Conservation (phyloP, 1,284 basidiomycete genomes). For the Papiliotrema fonsecae region DNA sequence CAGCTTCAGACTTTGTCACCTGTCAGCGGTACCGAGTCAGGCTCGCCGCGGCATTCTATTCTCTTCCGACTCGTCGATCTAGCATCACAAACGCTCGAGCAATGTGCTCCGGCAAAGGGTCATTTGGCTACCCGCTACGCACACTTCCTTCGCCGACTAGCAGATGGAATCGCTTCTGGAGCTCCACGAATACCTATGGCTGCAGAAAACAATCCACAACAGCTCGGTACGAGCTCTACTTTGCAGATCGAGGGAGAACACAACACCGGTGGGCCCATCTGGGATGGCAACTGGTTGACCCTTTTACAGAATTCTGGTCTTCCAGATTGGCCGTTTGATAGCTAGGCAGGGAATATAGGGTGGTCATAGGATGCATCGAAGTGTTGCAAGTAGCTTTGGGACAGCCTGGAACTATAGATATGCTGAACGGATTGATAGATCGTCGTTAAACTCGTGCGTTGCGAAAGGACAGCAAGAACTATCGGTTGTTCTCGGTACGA, state of each 20-base stretch:
- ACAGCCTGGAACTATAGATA: neutral
- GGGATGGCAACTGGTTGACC: constrained; percentile 7
- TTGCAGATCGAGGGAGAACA: neutral
- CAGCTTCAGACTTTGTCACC: constrained; percentile 3
- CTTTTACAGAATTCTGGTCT: constrained; percentile 10
- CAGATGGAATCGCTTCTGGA: neutral
- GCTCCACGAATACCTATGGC: neutral
- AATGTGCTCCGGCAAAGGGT: constrained; percentile 7
- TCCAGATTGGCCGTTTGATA: constrained; percentile 10
- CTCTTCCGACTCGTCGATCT: constrained; percentile 18
- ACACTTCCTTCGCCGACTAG: constrained; percentile 9
- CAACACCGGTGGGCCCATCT: neutral
- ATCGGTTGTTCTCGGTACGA: constrained; percentile 6
- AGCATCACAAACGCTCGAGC: constrained; percentile 8
- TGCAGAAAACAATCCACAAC: neutral
- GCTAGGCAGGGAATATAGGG: constrained; percentile 2
- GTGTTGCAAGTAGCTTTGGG: neutral
- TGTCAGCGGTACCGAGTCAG: neutral
- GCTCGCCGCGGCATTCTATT: constrained; percentile 1
- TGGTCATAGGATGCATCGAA: neutral
- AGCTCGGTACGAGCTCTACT: neutral
- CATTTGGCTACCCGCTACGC: constrained; percentile 13
- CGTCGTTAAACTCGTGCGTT: neutral
- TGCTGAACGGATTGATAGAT: neutral
- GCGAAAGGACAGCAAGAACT: neutral